These are phyloP conservation scores for Podospora pseudopauciseta DNA, from an alignment of 495 filamentous ascomycete genomes.

Conservation along the genomic window DNA sequence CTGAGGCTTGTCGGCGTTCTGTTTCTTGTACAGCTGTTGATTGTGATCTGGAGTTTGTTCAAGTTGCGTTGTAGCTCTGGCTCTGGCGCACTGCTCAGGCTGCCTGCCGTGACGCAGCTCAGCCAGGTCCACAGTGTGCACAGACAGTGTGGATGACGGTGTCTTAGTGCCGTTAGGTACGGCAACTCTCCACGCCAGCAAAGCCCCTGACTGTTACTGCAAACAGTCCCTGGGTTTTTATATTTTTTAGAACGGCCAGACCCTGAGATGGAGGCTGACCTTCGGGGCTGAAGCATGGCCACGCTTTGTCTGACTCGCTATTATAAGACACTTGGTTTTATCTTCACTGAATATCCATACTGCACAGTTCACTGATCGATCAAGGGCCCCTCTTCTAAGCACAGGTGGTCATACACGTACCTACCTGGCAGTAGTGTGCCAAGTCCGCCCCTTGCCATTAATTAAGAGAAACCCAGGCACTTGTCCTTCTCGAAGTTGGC, in stretches of 20 bases:
- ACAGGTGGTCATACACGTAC: background rate
- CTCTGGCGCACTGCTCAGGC: background rate
- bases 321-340: background rate
- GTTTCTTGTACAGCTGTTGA: background rate
- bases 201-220: slow-evolving; percentile 8
- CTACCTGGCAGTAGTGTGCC: background rate
- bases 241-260: slow-evolving; percentile 3
- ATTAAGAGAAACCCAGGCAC: slow-evolving; percentile 14
- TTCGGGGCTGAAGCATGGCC: slow-evolving; percentile 5
- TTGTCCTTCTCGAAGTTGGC: slow-evolving; percentile 18
- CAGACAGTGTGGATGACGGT: background rate
- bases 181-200: background rate
- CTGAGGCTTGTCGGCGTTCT: background rate
- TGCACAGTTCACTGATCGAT: background rate
- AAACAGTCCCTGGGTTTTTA: background rate
- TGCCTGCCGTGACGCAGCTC: slow-evolving; percentile 6
- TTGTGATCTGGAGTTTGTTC: background rate
- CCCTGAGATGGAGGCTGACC: background rate
- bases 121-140: background rate
- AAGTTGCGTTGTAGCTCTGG: background rate
- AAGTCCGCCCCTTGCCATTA: slow-evolving; percentile 20
- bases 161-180: background rate
- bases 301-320: slow-evolving; percentile 6
- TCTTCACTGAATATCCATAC: background rate
- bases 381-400: background rate